These are phyloP conservation scores for Gossypium australe DNA, from an alignment of 345 rosid genomes.

Conservation along the genomic window DNA sequence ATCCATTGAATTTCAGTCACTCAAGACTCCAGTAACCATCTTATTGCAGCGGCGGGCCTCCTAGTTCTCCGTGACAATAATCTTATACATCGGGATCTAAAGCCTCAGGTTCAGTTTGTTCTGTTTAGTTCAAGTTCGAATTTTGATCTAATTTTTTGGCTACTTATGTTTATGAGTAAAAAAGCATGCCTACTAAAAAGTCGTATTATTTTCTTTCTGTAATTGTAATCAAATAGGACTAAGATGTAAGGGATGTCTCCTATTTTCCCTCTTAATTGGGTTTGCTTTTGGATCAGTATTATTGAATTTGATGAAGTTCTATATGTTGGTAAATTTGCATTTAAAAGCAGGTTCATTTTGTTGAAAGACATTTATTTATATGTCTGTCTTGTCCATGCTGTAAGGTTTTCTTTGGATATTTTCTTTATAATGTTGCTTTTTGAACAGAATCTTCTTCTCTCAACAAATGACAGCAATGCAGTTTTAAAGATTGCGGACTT, in stretches of 20 bases:
- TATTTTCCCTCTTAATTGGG: not conserved
- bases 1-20: constrained; percentile 15
- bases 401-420: constrained; percentile 10
- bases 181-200: not conserved
- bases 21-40: not conserved
- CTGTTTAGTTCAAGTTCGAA: not conserved
- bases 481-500: constrained; percentile 95
- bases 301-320: not conserved
- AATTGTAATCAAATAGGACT: not conserved
- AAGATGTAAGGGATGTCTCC: not conserved
- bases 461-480: constrained; percentile 52
- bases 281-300: constrained; percentile 8
- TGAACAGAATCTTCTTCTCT: constrained; percentile 90
- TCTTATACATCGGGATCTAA: constrained; percentile 91
- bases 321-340: not conserved
- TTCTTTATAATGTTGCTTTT: constrained; percentile 29
- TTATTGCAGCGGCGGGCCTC: constrained; percentile 71
- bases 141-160: not conserved
- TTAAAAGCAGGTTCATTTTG: not conserved
- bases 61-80: constrained; percentile 86
- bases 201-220: not conserved
- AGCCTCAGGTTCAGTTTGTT: constrained; percentile 77
- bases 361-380: not conserved
- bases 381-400: constrained; percentile 11
- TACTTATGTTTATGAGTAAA: not conserved